Evolutionary conservation across 2,329 filamentous ascomycete genomes (phyloP), one percentile per base, ranked within the genome.

Genomic region (Colletotrichum musae): DNA sequence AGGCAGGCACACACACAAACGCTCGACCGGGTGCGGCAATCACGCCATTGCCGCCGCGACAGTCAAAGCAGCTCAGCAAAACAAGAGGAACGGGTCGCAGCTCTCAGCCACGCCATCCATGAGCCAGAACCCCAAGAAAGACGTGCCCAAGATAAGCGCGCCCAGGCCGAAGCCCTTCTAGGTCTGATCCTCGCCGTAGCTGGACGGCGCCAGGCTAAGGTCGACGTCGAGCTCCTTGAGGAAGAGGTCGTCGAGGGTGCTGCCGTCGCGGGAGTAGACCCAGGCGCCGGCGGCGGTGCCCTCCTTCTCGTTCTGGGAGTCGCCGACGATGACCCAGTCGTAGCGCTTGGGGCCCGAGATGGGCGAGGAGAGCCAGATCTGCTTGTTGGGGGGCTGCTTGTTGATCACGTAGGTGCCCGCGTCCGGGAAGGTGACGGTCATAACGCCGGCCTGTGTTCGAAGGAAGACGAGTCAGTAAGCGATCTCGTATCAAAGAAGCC

Each of bases 301-400:
- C 80, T 95, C 92, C 83, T 97, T 97, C 77, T 94, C 88, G 75
- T 90, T 82, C 85, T 94, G 92, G 39, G 88, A 86, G 75, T 96
- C 93, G 68, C 91, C 90, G 54, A 85, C 75, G 58, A 95, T 79
- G 64, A 97, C 92, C 88, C 93, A 99, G 80, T 98, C 95, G 83
- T 92, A 99, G 68, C 95, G 91, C 83, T 98, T 98, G 15, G 96
- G 96, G 0, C 96, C 96, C 6, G 93, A 95, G 62, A 94, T 85
- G 4, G 96, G 96, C 51, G 94, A 97, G 45, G 94, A 96, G 53
- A 98, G 89, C 96, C 96, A 99, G 77, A 99, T 97, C 79, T 93
- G 96, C 85, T 94, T 96, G 86, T 98, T 98, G 21, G 95, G 94
- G 0, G 96, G 96, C 81, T 99, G 96, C 82, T 99, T 99, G 88